Evolutionary conservation across 495 filamentous ascomycete species (phyloP), one percentile per base, ranked within the genome.

Genomic region (Aspergillus taichungensis): DNA sequence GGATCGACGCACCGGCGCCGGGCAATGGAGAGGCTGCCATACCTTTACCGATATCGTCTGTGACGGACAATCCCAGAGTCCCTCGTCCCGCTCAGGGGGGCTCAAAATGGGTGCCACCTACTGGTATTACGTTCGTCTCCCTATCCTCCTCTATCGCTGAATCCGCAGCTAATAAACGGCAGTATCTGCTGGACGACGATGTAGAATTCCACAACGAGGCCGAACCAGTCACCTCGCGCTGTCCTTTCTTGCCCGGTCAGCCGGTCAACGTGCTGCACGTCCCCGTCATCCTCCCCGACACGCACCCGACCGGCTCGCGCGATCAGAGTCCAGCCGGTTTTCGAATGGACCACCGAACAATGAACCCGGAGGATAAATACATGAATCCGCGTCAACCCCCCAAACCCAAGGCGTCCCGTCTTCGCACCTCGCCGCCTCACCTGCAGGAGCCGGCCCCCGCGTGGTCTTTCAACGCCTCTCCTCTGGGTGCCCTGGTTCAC

Each of bases 91-190:
- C 43, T 74, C 75, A 30, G 89, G 88, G 28, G 89, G 83, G 14
- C 72, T 95, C 45, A 92, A 85, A 62, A 92, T 92, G 85, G 89
- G 88, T 27, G 80, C 80, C n/a, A 88, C 80, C 7, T 95, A 95
- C 65, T 94, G 89, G 77, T 95, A 94, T 69, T 94, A 89, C 67
- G 88, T 92, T 65, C 66, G 87, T 59, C 35, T 24, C 10, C 10
- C 40, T 9, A 28, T 40, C 6, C 30, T 18, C n/a, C 30, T 37
- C n/a, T 42, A n/a, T 11, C 24, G 2, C 28, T 13, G 38, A 30
- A 9, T 30, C 24, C 12, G 34, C 6, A 46, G 46, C 56, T 56
- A 34, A 61, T 47, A 6, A 38, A 47, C 30, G 42, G 44, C 52
- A 94, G 86, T 95, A 94, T 58, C 73, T 85, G 53, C 55, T 94